Base-by-base conservation (phyloP, 305 asterid species). In the Withania somnifera region DNA sequence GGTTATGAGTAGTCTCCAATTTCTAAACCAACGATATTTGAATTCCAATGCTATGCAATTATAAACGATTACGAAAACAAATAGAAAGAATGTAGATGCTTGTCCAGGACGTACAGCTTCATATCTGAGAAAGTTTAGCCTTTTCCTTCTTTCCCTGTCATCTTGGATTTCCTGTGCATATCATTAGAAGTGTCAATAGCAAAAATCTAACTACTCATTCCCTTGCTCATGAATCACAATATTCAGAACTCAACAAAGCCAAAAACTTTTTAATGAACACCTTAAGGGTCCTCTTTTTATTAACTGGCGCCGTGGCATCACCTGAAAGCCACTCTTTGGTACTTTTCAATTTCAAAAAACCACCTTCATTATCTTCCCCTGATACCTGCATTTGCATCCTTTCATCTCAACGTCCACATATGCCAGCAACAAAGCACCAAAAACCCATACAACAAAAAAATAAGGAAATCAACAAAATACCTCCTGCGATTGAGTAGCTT, bases 311-410 rank as follows among this genome's bases (percentile, higher is more conserved):
- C 2, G 90, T 68, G 24, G 71, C 80, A 34, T 91, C 97, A 19
- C 98, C 98, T 83, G 85, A 60, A 71, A 95, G 85, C 98, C 98
- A 95, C 81, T 93, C 99, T 85, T 84, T 89, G 42, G 94, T 93
- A 80, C 84, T 84, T 84, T 88, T 91, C 87, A 95, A 85, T 87
- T 95, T 92, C 92, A 95, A 87, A 85, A 91, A 92, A n/a, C 99
- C 98, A 47, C 93, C 97, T 84, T 91, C 97, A 51, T 78, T 84
- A 84, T 86, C 95, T 85, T 88, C 92, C 13, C 79, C 86, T 69
- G 69, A 47, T 79, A 28, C 85, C 87, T 83, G 85, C 54, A 80
- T 52, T 67, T 22, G 30, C 53, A 64, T 24, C 68, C 50, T 64
- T 42, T 69, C 13, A 30, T 13, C 1, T 26, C 53, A 38, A 24